Evolutionary conservation across 257 asterid species (phyloP).

Genomic region (Prunella vulgaris): DNA sequence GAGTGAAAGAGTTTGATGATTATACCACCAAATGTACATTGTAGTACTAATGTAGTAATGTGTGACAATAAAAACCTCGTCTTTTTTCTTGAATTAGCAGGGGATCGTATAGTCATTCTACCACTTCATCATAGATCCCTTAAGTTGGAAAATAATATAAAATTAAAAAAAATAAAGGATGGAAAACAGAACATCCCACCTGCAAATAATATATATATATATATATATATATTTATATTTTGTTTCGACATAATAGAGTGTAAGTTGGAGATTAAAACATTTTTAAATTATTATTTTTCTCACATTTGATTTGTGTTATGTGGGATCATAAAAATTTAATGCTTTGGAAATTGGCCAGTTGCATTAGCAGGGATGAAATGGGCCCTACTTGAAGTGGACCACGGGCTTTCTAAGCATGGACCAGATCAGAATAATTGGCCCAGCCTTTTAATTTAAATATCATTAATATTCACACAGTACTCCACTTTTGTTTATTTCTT

Average conservation of each 20-base stretch:
- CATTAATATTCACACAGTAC: background rate
- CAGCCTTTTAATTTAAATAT: background rate
- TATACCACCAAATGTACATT: constrained; percentile 11
- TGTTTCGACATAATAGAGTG: background rate
- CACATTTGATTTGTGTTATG: background rate
- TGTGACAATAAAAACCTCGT: background rate
- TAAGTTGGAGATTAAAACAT: background rate
- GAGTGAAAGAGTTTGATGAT: constrained; percentile 15
- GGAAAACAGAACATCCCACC: background rate
- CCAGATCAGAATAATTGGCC: constrained; percentile 9
- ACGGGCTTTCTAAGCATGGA: constrained; percentile 19
- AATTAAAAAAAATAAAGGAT: background rate
- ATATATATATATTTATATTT: no score
- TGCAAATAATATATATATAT: background rate
- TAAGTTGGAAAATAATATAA: background rate
- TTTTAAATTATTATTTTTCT: no score
- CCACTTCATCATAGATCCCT: background rate
- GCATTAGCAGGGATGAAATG: background rate
- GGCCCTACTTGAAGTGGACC: constrained; percentile 26
- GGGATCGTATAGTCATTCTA: background rate
- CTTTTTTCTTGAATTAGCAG: background rate
- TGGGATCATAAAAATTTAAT: background rate
- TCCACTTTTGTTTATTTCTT: background rate
- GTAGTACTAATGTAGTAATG: background rate
- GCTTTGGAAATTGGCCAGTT: background rate